Evolutionary conservation across 768 basidiomycete species (phyloP).

Genomic region (Kwoniella dendrophila): DNA sequence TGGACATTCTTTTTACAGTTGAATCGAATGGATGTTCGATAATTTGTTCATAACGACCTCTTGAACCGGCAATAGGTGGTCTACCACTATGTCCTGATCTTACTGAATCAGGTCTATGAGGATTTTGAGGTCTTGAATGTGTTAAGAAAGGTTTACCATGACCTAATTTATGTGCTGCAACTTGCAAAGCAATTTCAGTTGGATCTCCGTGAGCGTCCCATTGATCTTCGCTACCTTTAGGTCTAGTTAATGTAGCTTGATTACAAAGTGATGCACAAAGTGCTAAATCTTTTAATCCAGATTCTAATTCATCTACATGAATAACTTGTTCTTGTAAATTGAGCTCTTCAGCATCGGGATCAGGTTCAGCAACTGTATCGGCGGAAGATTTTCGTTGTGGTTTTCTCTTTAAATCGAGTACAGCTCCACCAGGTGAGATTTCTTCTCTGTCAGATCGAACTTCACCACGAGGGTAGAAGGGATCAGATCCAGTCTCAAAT

Average conservation of each 20-base stretch:
- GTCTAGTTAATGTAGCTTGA: constrained; percentile 56
- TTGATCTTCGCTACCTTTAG: constrained; percentile 53
- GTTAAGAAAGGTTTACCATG: constrained; percentile 59
- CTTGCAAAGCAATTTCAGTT: constrained; percentile 64
- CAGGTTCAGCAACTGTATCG: constrained; percentile 22
- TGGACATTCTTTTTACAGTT: constrained; percentile 62
- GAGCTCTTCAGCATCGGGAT: constrained; percentile 21
- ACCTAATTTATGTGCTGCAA: constrained; percentile 62
- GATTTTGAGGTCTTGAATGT: constrained; percentile 26
- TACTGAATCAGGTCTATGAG: constrained; percentile 20
- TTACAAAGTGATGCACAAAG: constrained; percentile 58
- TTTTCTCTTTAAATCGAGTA: constrained; percentile 30
- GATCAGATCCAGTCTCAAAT: constrained; percentile 54
- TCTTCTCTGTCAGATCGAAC: constrained; percentile 34
- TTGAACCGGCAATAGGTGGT: constrained; percentile 37
- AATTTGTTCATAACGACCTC: constrained; percentile 54
- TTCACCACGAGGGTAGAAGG: constrained; percentile 55
- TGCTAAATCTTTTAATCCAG: constrained; percentile 49
- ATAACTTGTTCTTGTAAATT: constrained; percentile 34
- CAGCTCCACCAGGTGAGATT: constrained; percentile 16
- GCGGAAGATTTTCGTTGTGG: constrained; percentile 21
- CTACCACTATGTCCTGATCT: constrained; percentile 30
- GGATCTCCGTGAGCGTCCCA: constrained; percentile 64
- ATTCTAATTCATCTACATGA: constrained; percentile 50
- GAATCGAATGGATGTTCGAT: constrained; percentile 62